Percentiles rank a stretch among this genome's conserved stretches.
Evolutionary conservation across 2,329 filamentous ascomycete genomes (phyloP).

Genomic region (Aureobasidium sp.): DNA sequence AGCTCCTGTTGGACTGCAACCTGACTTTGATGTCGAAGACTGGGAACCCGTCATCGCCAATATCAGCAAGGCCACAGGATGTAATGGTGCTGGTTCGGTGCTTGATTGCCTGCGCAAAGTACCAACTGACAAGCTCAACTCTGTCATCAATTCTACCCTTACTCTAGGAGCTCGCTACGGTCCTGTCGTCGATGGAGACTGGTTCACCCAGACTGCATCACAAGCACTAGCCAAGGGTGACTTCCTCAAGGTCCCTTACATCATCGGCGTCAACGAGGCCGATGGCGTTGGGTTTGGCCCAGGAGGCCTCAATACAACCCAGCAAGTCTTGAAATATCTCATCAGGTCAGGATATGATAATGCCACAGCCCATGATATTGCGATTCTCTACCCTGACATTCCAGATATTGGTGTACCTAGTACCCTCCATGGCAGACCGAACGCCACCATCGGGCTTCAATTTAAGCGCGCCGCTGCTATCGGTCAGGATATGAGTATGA

Average conservation of each 20-base stretch:
- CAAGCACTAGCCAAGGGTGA: conserved; percentile 17
- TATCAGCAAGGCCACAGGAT: conserved; percentile 18
- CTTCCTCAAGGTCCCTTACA: conserved; percentile 21
- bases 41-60: conserved; percentile 22
- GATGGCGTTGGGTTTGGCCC: conserved; percentile 20
- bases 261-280: conserved; percentile 21
- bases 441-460: conserved; percentile 16
- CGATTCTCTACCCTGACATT: conserved; percentile 24
- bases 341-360: conserved; percentile 18
- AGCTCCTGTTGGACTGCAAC: conserved; percentile 24
- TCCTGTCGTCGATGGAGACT: conserved; percentile 20
- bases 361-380: conserved; percentile 27
- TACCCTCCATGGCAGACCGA: conserved; percentile 17
- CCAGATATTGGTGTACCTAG: conserved; percentile 20
- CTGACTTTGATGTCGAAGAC: conserved; percentile 15
- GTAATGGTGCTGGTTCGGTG: conserved; percentile 20
- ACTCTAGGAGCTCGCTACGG: conserved; percentile 17
- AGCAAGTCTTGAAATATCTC: conserved; percentile 17
- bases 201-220: conserved; percentile 16
- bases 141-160: conserved; percentile 19
- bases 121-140: conserved; percentile 16
- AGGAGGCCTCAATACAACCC: conserved; percentile 18
- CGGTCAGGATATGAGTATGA: conserved; percentile 17
- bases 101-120: conserved; percentile 26
- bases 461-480: conserved; percentile 18